These are phyloP conservation scores for Rhizomucor pusillus DNA, from an alignment of 371 early-diverging fungal species.

Conservation along the genomic window DNA sequence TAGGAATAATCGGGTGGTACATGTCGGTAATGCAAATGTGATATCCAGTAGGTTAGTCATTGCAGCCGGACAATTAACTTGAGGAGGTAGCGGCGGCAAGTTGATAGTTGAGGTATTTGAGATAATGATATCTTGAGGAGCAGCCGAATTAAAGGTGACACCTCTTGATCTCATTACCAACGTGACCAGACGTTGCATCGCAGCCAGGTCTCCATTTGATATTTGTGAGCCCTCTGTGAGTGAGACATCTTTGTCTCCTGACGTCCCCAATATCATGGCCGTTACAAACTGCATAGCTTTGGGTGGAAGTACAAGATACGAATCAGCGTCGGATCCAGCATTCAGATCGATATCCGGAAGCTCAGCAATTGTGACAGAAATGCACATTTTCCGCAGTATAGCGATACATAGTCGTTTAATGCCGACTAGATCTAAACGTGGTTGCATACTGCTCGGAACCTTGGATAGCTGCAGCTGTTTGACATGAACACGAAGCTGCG, in stretches of 20 bases:
- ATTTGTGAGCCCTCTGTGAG: conserved; percentile 45
- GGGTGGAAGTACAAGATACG: conserved; percentile 37
- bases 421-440: conserved; percentile 30
- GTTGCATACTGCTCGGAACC: conserved; percentile 34
- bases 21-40: conserved; percentile 31
- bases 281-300: conserved; percentile 45
- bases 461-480: neutral
- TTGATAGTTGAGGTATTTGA: neutral
- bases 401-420: conserved; percentile 32
- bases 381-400: conserved; percentile 31
- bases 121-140: neutral
- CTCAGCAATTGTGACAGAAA: conserved; percentile 29
- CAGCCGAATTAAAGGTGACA: conserved; percentile 25
- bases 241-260: conserved; percentile 46
- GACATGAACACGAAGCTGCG: neutral
- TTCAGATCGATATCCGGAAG: conserved; percentile 29
- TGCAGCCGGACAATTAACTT: neutral
- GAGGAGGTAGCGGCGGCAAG: neutral
- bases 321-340: conserved; percentile 26
- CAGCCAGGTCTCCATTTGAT: conserved; percentile 45
- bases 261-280: conserved; percentile 44
- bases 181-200: conserved; percentile 37
- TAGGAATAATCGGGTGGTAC: conserved; percentile 38
- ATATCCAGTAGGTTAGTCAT: conserved; percentile 24
- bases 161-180: conserved; percentile 34